Conservation (phyloP, 805 yeast species). For the Debaryomyces maramus region DNA sequence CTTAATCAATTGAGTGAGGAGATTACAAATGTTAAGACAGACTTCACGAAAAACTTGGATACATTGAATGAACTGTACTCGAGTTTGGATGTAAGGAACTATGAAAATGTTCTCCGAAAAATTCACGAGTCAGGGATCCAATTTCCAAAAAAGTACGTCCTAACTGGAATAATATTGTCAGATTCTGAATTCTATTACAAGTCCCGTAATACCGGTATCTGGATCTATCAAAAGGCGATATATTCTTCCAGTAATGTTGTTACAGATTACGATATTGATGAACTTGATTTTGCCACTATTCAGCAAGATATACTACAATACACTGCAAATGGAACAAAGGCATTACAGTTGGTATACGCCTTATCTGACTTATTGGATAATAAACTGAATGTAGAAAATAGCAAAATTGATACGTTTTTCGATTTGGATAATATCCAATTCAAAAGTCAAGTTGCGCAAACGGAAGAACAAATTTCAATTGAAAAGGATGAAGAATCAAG, state of each 20-base stretch:
- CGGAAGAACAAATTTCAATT: too few relatives aligned
- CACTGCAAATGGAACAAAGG: slow-evolving; percentile 12
- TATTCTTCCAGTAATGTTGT: slow-evolving; percentile 10
- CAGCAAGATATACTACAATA: slow-evolving; percentile 15
- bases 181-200: slow-evolving; percentile 31
- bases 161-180: slow-evolving; percentile 32
- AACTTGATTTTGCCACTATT: slow-evolving; percentile 20
- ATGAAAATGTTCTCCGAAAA: slow-evolving; percentile 17
- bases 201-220: slow-evolving; percentile 16
- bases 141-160: slow-evolving; percentile 21
- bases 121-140: slow-evolving; percentile 10
- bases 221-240: slow-evolving; percentile 21
- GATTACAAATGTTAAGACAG: slow-evolving; percentile 14
- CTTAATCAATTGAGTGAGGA: slow-evolving; percentile 18
- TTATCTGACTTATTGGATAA: slow-evolving; percentile 11
- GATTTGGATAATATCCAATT: slow-evolving; percentile 15
- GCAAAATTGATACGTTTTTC: slow-evolving; percentile 17
- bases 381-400: slow-evolving; percentile 2
- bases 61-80: slow-evolving; percentile 15
- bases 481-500: neutral
- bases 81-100: slow-evolving; percentile 20
- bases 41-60: slow-evolving; percentile 19
- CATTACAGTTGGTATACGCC: slow-evolving; percentile 20
- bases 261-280: slow-evolving; percentile 17
- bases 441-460: neutral